Evolutionary conservation across 2,329 filamentous ascomycete genomes (phyloP), one percentile per base, ranked within the genome.

Genomic region (Cadophora gregata): DNA sequence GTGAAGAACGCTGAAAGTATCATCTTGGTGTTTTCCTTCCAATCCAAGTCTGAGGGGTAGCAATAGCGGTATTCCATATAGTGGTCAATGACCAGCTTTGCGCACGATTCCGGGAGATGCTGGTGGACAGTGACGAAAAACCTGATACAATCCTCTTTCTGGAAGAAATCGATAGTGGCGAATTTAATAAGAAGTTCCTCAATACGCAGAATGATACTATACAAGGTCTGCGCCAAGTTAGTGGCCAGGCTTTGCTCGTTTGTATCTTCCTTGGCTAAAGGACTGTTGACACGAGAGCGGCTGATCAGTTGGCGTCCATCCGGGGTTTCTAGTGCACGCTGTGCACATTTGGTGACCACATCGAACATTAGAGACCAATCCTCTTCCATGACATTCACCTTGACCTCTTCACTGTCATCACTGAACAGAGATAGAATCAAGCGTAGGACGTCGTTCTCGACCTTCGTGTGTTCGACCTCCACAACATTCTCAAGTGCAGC

Each of bases 21-120:
- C 29, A 86, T 79, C 19, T 80, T 79, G 63, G 90, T 81, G 62
- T 92, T 90, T 2, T 83, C 79, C 68, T 90, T 84, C 91, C 90
- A 93, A 42, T 86, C 81, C 56, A 83, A 78, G 71, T 92, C 89
- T 0, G 90, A 91, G 2, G 91, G 91, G 53, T 89, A 90, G 72
- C 91, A 91, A 72, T 87, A 89, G 55, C 89, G 83, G 70, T 90
- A 90, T 62, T 91, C 86, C 64, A 85, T 84, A 70, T 90, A 91
- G 75, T 92, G 88, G 53, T 87, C 84, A 51, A 93, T 83, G 27
- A 93, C 84, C 12, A 90, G 80, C 56, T 84, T 84, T 1, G 86
- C 88, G 9, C 87, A 86, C 4, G 85, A 84, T 74, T 93, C 88
- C 6, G 88, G 88, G 9, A 93, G 82, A 42, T 87, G 83, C 19